Conservation (phyloP, 2,329 filamentous ascomycete species). For the Nemania bipapillata region DNA sequence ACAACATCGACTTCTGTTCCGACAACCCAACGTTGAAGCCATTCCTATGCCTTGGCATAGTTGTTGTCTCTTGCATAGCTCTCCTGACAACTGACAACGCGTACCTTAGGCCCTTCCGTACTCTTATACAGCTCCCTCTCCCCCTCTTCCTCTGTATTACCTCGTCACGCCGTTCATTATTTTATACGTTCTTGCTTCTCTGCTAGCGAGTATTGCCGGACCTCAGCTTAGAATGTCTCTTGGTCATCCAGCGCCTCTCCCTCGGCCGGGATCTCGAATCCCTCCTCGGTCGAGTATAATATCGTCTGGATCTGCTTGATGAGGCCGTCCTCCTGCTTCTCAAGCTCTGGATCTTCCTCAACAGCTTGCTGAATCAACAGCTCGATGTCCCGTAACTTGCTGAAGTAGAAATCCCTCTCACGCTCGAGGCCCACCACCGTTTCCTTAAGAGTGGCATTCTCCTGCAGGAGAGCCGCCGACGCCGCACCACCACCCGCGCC, state of each 20-base stretch:
- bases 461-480: constrained; percentile 78
- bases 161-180: constrained; percentile 42
- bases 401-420: constrained; percentile 98
- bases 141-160: constrained; percentile 34
- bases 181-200: constrained; percentile 33
- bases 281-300: constrained; percentile 94
- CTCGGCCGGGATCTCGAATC: constrained; percentile 89
- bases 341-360: constrained; percentile 90
- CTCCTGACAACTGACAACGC: constrained; percentile 12
- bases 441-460: constrained; percentile 91
- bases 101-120: background rate
- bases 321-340: constrained; percentile 91
- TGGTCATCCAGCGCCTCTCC: constrained; percentile 77
- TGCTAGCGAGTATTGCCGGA: constrained; percentile 4
- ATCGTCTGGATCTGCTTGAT: constrained; percentile 97
- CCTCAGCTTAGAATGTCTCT: constrained; percentile 73
- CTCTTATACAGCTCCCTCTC: constrained; percentile 25
- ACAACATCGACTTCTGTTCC: constrained; percentile 2
- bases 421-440: constrained; percentile 94
- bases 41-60: background rate
- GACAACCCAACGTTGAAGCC: constrained; percentile 8
- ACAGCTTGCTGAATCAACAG: constrained; percentile 91
- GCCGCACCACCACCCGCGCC: constrained; percentile 62
- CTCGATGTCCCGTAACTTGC: constrained; percentile 97
- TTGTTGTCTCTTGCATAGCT: constrained; percentile 4